Evolutionary conservation across 2,329 filamentous ascomycete species (phyloP), one percentile per base, ranked within the genome.

Genomic region (Epichloe festucae): DNA sequence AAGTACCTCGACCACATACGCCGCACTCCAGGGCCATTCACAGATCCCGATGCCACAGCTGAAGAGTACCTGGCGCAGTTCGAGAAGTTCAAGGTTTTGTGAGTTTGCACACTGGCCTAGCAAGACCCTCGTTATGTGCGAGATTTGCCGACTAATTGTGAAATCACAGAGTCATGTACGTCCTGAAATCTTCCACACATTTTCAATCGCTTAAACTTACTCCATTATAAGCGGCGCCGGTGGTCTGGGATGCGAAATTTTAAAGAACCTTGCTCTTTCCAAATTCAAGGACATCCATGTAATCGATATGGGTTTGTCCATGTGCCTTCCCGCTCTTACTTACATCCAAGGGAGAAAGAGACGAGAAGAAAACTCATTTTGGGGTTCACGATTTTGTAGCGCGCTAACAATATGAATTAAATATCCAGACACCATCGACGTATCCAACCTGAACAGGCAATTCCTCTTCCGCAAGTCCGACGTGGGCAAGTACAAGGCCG

Each of bases 201-300:
- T 1, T 23, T 2, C 10, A 31, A 21, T 19, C n/a, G 15, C n/a
- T 10, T 14, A 2, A n/a, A 42, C 35, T 36, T 3, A 38, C 34
- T 39, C 34, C 23, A 7, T 31, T 62, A 11, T 14, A 14, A 96
- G 90, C 59, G 93, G 93, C 53, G 93, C 93, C 53, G 93, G 93
- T 55, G 93, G 93, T 11, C 70, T 98, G 54, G 93, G 93, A 58
- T 98, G 93, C 62, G 93, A 98, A 66, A 95, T 98, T 44, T 74
- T 98, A 49, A 98, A 98, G 73, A 89, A 98, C 63, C 77, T 98
- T 36, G 93, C 93, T 42, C 77, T 98, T 49, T 96, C 91, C 2
- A 89, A 90, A 31, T 98, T 98, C 73, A 94, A 87, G 68, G 82
- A 95, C 62, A 96, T 98, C 59, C 89, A 98, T 72, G 93, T 98